Percentiles rank a stretch among this genome's conserved stretches.
These are phyloP conservation scores for Eragrostis nindensis DNA, from an alignment of 176 grass and related monocot species.

Conservation along the genomic window DNA sequence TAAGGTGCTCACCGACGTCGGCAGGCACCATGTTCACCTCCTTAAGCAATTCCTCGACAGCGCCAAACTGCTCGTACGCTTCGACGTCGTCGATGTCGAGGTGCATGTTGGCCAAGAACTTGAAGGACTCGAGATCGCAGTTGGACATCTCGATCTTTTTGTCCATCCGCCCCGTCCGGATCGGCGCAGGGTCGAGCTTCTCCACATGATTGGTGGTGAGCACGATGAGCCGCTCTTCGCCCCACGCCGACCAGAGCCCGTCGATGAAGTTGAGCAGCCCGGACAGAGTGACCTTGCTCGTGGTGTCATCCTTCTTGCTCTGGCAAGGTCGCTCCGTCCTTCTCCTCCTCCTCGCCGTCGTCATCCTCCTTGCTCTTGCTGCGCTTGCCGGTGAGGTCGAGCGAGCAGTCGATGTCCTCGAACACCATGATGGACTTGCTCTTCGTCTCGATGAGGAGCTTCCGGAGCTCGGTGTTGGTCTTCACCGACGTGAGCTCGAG, in stretches of 20 bases:
- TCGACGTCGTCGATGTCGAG: conserved; percentile 21
- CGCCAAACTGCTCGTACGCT: conserved; percentile 18
- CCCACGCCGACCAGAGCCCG: too few species aligned
- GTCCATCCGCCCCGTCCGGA: too few species aligned
- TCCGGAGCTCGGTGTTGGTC: conserved; percentile 56
- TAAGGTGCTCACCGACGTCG: conserved; percentile 36
- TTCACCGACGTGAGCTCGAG: conserved; percentile 46
- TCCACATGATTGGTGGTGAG: too few species aligned
- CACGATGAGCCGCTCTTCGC: too few species aligned
- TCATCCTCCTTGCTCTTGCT: conserved; percentile 4
- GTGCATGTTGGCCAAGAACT: conserved; percentile 7
- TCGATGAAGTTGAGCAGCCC: too few species aligned
- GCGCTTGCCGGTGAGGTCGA: conserved; percentile 54
- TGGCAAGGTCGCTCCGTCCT: rapidly evolving
- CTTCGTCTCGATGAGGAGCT: conserved; percentile 52
- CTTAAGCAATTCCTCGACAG: background rate
- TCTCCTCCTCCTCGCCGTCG: too few species aligned
- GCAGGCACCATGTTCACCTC: conserved; percentile 34
- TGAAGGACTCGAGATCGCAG: too few species aligned
- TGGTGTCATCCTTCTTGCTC: background rate
- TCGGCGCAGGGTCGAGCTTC: too few species aligned
- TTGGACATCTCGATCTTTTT: too few species aligned
- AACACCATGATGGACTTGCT: conserved; percentile 77
- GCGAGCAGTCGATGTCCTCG: conserved; percentile 90
- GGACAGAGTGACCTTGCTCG: too few species aligned